phyloP scores from a whole-genome alignment of 352 stramenopile species.

The Phytophthora colocasiae region DNA sequence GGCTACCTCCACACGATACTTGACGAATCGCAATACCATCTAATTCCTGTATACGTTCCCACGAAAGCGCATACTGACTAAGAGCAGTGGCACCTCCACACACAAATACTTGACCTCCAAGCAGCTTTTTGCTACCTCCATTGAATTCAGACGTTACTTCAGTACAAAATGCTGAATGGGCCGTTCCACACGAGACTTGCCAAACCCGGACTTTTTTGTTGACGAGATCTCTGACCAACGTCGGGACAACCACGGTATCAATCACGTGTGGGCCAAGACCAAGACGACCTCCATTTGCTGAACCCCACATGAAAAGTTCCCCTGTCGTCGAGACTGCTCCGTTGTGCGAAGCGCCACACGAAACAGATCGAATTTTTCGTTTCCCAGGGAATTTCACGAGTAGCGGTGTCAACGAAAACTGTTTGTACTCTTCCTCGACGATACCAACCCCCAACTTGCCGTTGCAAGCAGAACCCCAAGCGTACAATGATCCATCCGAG shows the following conservation, averaged over 20 bases:
- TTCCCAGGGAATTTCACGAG: constrained; percentile 72
- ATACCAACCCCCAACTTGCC: constrained; percentile 92
- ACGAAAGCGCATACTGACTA: constrained; percentile 72
- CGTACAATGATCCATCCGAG: constrained; percentile 78
- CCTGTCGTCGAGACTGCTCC: constrained; percentile 70
- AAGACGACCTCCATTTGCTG: constrained; percentile 91
- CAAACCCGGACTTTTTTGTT: constrained; percentile 73
- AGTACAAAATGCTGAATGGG: constrained; percentile 85
- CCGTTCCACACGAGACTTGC: constrained; percentile 75
- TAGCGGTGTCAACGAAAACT: constrained; percentile 75
- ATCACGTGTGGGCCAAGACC: constrained; percentile 82
- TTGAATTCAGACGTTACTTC: constrained; percentile 67
- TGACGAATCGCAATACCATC: constrained; percentile 60
- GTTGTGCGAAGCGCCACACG: constrained; percentile 89
- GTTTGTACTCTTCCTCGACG: constrained; percentile 83
- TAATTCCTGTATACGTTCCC: constrained; percentile 74
- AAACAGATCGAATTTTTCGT: constrained; percentile 78
- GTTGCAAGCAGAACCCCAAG: constrained; percentile 86
- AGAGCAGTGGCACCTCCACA: constrained; percentile 88
- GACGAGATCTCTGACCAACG: constrained; percentile 81
- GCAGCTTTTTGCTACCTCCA: constrained; percentile 63
- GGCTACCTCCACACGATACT: constrained; percentile 87
- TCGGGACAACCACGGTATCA: constrained; percentile 74
- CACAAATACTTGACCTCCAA: constrained; percentile 88
- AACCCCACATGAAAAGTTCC: constrained; percentile 92